Percentiles rank a stretch among this genome's conserved stretches.
Evolutionary conservation across 306 rosid species (phyloP).

Genomic region (Gillenia trifoliata): DNA sequence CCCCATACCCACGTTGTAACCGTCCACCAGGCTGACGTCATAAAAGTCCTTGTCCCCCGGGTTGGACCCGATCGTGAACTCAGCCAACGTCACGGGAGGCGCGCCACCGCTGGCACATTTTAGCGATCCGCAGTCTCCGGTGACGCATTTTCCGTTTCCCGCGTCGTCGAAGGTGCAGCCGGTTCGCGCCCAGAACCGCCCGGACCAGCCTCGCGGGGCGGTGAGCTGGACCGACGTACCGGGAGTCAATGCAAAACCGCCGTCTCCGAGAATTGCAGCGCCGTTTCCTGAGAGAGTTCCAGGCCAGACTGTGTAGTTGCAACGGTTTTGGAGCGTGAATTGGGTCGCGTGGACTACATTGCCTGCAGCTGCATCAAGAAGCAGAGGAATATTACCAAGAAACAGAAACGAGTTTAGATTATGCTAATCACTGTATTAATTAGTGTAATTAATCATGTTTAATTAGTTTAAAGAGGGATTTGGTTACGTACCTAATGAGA

Average conservation of each 20-base stretch:
- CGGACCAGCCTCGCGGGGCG: slow-evolving; percentile 81
- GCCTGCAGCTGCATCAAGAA: slow-evolving; percentile 27
- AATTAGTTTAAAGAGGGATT: not conserved
- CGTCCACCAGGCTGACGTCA: slow-evolving; percentile 86
- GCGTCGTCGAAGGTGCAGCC: slow-evolving; percentile 54
- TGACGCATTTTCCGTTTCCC: slow-evolving; percentile 53
- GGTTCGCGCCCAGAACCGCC: slow-evolving; percentile 84
- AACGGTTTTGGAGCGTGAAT: slow-evolving; percentile 55
- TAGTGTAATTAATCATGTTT: not conserved
- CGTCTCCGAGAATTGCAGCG: slow-evolving; percentile 46
- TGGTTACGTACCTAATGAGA: not conserved
- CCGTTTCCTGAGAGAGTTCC: slow-evolving; percentile 77
- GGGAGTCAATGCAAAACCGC: slow-evolving; percentile 49
- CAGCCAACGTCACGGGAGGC: slow-evolving; percentile 67
- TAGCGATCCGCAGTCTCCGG: slow-evolving; percentile 65
- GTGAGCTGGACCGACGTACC: slow-evolving; percentile 34
- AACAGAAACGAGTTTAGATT: not conserved
- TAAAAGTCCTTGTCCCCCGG: slow-evolving; percentile 56
- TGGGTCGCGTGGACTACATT: slow-evolving; percentile 35
- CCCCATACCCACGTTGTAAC: slow-evolving; percentile 80
- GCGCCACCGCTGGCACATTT: slow-evolving; percentile 52
- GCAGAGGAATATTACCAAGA: not conserved
- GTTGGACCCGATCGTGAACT: slow-evolving; percentile 47
- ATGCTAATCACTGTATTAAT: not conserved
- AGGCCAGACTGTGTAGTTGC: slow-evolving; percentile 70